Conservation (phyloP, 2,329 filamentous ascomycete species). For the Diaporthe sp. region DNA sequence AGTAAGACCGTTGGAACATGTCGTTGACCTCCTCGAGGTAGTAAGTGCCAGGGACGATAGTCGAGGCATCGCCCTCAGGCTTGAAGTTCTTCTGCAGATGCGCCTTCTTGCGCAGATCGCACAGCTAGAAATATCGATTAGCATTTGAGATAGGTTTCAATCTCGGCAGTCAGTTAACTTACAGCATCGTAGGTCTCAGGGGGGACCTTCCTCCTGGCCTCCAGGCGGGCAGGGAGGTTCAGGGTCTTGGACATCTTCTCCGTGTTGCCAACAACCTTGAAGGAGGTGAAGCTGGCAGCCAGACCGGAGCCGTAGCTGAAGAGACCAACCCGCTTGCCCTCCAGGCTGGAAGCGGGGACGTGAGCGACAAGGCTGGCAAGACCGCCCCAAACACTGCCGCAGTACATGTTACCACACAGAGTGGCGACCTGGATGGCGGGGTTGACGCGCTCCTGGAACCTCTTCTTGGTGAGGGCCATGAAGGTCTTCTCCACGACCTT, state of each 20-base stretch:
- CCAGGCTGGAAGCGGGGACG: conserved; percentile 71
- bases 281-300: conserved; percentile 78
- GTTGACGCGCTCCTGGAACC: conserved; percentile 81
- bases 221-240: conserved; percentile 77
- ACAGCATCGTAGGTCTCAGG: conserved; percentile 82
- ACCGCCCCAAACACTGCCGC: conserved; percentile 81
- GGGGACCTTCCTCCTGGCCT: conserved; percentile 73
- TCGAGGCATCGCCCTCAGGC: conserved; percentile 76
- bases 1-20: conserved; percentile 87
- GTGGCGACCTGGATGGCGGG: conserved; percentile 82
- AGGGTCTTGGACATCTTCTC: conserved; percentile 76
- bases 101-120: conserved; percentile 83
- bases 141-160: neutral
- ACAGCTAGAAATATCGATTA: conserved; percentile 67
- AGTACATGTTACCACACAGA: conserved; percentile 79
- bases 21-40: conserved; percentile 86
- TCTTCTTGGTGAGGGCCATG: conserved; percentile 86
- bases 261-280: conserved; percentile 79
- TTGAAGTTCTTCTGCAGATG: conserved; percentile 85
- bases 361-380: conserved; percentile 77
- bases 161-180: conserved; percentile 50
- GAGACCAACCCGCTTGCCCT: conserved; percentile 79
- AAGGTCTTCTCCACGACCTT: conserved; percentile 90
- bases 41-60: conserved; percentile 76
- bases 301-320: conserved; percentile 87